Evolutionary conservation across 2,329 filamentous ascomycete genomes (phyloP).

Genomic region (Penicillium sp.): DNA sequence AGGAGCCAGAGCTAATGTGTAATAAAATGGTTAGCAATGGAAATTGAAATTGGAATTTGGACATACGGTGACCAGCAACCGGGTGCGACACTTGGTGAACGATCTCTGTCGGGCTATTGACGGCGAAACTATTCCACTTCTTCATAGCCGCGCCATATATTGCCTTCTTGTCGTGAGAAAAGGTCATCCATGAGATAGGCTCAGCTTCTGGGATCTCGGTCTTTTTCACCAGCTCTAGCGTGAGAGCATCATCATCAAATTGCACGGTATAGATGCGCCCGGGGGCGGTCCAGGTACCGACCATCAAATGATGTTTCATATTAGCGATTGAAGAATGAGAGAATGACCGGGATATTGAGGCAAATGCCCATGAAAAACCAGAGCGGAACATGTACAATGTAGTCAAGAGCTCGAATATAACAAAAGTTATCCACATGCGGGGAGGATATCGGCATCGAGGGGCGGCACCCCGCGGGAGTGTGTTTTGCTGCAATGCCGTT

Average conservation of each 20-base stretch:
- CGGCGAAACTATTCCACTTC: conserved; percentile 81
- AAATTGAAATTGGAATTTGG: neutral
- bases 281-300: conserved; percentile 86
- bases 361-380: conserved; percentile 3
- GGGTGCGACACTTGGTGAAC: conserved; percentile 70
- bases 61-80: conserved; percentile 69
- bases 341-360: conserved; percentile 11
- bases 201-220: conserved; percentile 79
- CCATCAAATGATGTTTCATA: conserved; percentile 89
- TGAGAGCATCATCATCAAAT: conserved; percentile 78
- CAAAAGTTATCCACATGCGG: conserved; percentile 17
- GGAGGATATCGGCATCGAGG: conserved; percentile 18
- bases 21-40: conserved; percentile 1
- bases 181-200: conserved; percentile 92
- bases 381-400: conserved; percentile 16
- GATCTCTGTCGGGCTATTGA: conserved; percentile 73
- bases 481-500: conserved; percentile 1
- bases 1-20: conserved; percentile 61
- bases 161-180: conserved; percentile 79
- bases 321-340: conserved; percentile 27
- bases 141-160: conserved; percentile 92
- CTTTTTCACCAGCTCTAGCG: conserved; percentile 71
- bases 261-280: conserved; percentile 86
- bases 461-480: conserved; percentile 17
- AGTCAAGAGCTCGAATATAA: conserved; percentile 10